Evolutionary conservation across 164 flowering plant species (phyloP).

Genomic region (Magnolia officinalis): DNA sequence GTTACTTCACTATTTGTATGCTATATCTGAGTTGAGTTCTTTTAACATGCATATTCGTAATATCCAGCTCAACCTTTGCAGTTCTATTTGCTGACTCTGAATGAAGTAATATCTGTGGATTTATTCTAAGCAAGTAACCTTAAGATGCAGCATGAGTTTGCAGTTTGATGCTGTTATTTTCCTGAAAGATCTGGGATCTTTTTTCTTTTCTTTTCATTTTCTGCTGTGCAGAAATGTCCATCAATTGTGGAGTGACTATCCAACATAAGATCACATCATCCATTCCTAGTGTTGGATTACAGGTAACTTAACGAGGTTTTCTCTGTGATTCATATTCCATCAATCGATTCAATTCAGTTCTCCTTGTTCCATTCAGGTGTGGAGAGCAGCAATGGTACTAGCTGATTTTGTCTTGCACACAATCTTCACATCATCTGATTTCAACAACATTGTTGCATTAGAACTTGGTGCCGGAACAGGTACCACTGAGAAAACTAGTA

Average conservation of each 20-base stretch:
- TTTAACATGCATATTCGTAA: no score
- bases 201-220: background rate
- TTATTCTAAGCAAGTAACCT: background rate
- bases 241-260: slow-evolving; percentile 36
- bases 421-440: slow-evolving; percentile 50
- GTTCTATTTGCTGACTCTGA: background rate
- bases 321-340: background rate
- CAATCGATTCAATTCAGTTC: background rate
- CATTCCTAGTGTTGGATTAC: slow-evolving; percentile 83
- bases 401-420: slow-evolving; percentile 79
- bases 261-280: slow-evolving; percentile 80
- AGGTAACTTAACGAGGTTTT: slow-evolving; percentile 39
- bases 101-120: background rate
- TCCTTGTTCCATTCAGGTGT: slow-evolving; percentile 51
- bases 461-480: slow-evolving; percentile 99
- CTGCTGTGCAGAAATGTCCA: slow-evolving; percentile 32
- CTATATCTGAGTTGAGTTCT: no score
- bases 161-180: background rate
- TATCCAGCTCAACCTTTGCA: background rate
- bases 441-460: slow-evolving; percentile 52
- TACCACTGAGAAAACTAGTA: slow-evolving; percentile 13
- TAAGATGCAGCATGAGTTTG: background rate
- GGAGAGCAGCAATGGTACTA: slow-evolving; percentile 79
- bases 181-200: background rate
- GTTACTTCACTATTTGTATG: no score